Conservation (phyloP, 1,139 yeast genomes). For the Debaryomyces udenii region DNA sequence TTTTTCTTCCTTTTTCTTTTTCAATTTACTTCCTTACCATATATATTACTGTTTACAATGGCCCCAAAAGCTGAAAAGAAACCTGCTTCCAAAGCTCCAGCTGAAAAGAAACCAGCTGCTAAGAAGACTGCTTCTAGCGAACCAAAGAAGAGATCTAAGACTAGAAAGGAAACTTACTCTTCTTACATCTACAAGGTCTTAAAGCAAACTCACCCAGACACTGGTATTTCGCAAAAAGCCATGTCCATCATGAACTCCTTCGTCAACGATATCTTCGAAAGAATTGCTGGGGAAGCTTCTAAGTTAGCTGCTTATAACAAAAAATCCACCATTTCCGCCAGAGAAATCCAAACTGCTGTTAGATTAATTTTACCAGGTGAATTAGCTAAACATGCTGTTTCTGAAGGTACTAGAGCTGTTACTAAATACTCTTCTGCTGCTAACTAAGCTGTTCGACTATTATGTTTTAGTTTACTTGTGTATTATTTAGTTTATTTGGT, state of each 20-base stretch:
- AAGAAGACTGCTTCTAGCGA: conserved; percentile 89
- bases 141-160: conserved; percentile 92
- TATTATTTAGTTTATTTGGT: conserved; percentile 14
- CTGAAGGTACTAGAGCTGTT: conserved; percentile 99
- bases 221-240: conserved; percentile 99
- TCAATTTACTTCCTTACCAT: conserved; percentile 1
- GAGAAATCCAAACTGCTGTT: conserved; percentile 99
- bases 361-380: conserved; percentile 99
- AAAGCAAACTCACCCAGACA: conserved; percentile 99
- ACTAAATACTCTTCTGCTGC: conserved; percentile 95
- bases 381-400: conserved; percentile 98
- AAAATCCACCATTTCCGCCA: conserved; percentile 97
- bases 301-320: conserved; percentile 99
- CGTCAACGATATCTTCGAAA: conserved; percentile 94
- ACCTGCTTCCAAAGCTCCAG: conserved; percentile 98
- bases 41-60: conserved; percentile 54
- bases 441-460: conserved; percentile 29
- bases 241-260: conserved; percentile 99
- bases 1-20: conserved; percentile 1
- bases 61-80: conserved; percentile 98
- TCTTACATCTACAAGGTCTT: conserved; percentile 98
- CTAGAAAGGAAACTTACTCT: conserved; percentile 98
- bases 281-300: conserved; percentile 97
- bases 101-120: conserved; percentile 95
- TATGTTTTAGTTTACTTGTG: conserved; percentile 11